Conservation (phyloP, 1,284 basidiomycete species). For the Cryptococcus sp. region DNA sequence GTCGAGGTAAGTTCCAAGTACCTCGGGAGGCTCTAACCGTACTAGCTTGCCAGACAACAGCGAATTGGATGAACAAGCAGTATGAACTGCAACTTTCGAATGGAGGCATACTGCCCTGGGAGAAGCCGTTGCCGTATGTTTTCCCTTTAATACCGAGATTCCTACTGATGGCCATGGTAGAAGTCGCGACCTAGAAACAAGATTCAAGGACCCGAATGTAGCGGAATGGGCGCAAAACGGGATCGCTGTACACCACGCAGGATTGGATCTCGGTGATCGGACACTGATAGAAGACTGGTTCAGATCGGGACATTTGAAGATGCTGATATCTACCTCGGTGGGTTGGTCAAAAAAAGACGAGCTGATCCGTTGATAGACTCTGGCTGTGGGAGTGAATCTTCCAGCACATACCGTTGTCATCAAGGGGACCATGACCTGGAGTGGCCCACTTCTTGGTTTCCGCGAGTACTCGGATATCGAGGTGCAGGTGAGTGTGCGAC, state of each 20-base stretch:
- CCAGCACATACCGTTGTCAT: conserved; percentile 49
- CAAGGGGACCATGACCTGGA: conserved; percentile 42
- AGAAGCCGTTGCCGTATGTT: conserved; percentile 22
- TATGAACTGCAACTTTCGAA: conserved; percentile 52
- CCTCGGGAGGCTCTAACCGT: background rate
- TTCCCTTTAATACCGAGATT: conserved; percentile 30
- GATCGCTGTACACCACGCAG: conserved; percentile 54
- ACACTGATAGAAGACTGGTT: conserved; percentile 50
- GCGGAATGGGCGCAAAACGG: conserved; percentile 36
- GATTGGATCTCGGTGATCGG: conserved; percentile 49
- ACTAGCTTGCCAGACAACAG: conserved; percentile 52
- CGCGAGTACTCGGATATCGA: conserved; percentile 48
- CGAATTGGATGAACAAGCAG: conserved; percentile 67
- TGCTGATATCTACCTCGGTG: conserved; percentile 48
- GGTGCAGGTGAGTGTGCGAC: conserved; percentile 31
- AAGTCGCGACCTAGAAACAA: no score
- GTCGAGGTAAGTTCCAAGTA: conserved; percentile 58
- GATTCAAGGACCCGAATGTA: conserved; percentile 32
- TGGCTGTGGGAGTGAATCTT: conserved; percentile 55
- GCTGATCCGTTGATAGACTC: conserved; percentile 39
- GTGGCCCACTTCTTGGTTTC: conserved; percentile 26
- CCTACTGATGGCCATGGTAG: no score
- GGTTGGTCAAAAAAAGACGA: conserved; percentile 4
- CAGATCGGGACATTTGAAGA: conserved; percentile 40
- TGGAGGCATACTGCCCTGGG: background rate